These are phyloP conservation scores for Areca catechu DNA, from an alignment of 176 grass and related monocot genomes.

Conservation along the genomic window DNA sequence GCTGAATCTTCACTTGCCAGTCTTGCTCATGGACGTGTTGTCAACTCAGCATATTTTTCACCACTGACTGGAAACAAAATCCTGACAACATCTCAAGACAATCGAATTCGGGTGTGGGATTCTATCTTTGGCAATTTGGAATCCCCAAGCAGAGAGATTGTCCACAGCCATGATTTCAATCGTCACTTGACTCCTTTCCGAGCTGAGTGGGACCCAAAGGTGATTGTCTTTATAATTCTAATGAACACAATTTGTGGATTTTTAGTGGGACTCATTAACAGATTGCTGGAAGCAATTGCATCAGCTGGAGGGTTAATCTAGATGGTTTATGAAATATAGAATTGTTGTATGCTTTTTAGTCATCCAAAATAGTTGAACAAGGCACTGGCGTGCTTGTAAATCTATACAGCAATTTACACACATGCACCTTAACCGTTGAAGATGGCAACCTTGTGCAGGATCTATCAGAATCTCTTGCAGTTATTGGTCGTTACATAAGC, in stretches of 20 bases:
- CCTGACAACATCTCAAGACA: conserved; percentile 85
- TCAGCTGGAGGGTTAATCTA: too few relatives aligned
- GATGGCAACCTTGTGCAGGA: conserved; percentile 37
- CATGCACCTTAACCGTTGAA: conserved; percentile 1
- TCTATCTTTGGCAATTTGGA: conserved; percentile 80
- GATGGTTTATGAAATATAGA: too few relatives aligned
- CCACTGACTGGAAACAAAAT: conserved; percentile 73
- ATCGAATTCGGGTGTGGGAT: conserved; percentile 92
- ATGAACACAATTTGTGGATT: neutral
- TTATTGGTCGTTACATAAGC: conserved; percentile 92
- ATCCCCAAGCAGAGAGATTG: conserved; percentile 87
- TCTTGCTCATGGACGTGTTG: conserved; percentile 78
- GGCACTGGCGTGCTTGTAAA: too few relatives aligned
- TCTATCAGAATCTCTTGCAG: conserved; percentile 64
- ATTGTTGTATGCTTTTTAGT: too few relatives aligned
- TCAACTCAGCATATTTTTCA: conserved; percentile 96
- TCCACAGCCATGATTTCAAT: conserved; percentile 98
- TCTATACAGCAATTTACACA: too few relatives aligned
- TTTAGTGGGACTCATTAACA: neutral
- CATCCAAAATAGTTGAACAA: too few relatives aligned
- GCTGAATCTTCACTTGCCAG: conserved; percentile 43
- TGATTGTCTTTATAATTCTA: conserved; percentile 13
- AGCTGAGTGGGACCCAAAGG: conserved; percentile 97
- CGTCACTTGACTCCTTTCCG: conserved; percentile 92
- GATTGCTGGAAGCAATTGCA: too few relatives aligned